Evolutionary conservation across 768 basidiomycete genomes (phyloP), one percentile per base, ranked within the genome.

Genomic region (Psilocybe sp.): DNA sequence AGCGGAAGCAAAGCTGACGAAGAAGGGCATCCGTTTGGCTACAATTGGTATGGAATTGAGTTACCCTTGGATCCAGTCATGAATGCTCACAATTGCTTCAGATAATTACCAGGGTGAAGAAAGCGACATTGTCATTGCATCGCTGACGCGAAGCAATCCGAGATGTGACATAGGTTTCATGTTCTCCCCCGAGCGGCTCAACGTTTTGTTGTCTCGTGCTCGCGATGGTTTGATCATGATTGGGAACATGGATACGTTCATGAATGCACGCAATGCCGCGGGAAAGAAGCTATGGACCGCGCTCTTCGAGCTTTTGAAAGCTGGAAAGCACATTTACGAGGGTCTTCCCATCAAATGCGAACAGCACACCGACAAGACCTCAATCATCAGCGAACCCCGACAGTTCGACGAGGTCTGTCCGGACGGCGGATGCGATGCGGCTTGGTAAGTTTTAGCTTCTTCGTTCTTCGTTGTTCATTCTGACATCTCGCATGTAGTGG

Each of bases 51-150:
- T 10, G 70, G 3, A 9, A 18, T 20, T 35, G 33, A n/a, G 12
- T 4, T 18, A 52, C 20, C 10, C 13, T 15, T 10, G 2, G 3
- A 31, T 19, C 18, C 38, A n/a, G n/a, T n/a, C n/a, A n/a, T n/a
- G 2, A 18, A 35, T 16, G 5, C 11, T 41, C 19, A 35, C 31
- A 14, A 20, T 31, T 15, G 3, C 31, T 35, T 40, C 13, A 87
- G 87, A 88, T 56, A 89, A 88, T 56, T 89, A 87, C 52, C 87
- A 88, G 59, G 86, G 86, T 2, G 87, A 88, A 60, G 85, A 88
- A 62, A 81, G 81, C 32, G 78, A 87, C 43, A 81, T 89, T 42
- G 81, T 89, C 19, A 66, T 89, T 32, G 71, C 74, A 5, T 80
- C 77, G 10, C 62, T 89, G 31, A 84, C 82, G 0, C 65, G 86